Base-by-base conservation (phyloP, 208 protist genomes). In the Porcisia hertigi region DNA sequence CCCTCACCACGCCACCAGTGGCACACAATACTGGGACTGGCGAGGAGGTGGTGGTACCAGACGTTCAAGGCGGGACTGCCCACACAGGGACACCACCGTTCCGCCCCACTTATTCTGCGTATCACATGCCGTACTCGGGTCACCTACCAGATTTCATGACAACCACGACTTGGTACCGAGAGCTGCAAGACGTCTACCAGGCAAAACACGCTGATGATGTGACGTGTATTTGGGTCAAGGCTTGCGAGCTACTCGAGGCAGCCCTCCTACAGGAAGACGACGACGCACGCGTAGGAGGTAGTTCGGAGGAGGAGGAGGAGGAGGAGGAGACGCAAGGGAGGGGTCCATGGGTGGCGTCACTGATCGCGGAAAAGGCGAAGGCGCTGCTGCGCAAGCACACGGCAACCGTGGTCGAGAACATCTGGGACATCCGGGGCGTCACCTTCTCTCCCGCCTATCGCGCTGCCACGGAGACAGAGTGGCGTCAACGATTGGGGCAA, bases 101-200 rank as follows among this genome's bases (percentile, higher is more conserved):
- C 66, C 43, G 25, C 18, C 34, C 58, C 23, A 34, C 30, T 12
- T 43, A 52, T 45, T 14, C 53, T 4, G 6, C 55, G 1, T 64
- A 59, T 53, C 66, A 52, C 43, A 73, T 99, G 18, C 98, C 98
- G 2, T 77, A 98, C 30, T 78, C 80, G 49, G 97, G 97, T 58
- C 84, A 87, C 75, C 64, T 99, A 6, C 98, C 98, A 16, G 98
- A 99, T 85, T 97, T 99, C 76, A 94, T 83, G 4, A 94, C 98
- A n/a, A 97, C 97, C 36, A 99, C 98, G n/a, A 64, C 78, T 20
- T 97, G 88, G 80, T 99, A 98, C 79, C 74, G 92, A 16, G 85
- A 92, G 71, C 87, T 99, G n/a, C 90, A 97, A 65, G 67, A 73
- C 14, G 90, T 96, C 58, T 98, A 94, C 66, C 43, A 77, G 3